Evolutionary conservation across 23 red algal genomes (phyloP), one percentile per base, ranked within the genome.

Genomic region (Chondrus crispus): DNA sequence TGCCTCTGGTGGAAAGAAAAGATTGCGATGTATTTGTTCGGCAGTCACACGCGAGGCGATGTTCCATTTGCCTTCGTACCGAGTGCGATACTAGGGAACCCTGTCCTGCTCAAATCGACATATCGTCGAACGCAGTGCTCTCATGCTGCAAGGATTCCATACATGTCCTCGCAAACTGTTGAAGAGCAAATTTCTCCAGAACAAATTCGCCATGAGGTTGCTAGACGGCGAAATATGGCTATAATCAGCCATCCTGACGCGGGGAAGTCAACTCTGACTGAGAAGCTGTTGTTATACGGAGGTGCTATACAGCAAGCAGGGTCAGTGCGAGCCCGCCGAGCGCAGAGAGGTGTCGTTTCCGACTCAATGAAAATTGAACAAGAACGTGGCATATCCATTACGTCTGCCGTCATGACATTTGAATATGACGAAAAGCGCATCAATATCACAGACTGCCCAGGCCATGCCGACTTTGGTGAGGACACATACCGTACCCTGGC

Each of bases 231-330:
- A 20, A 99, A 96, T 53, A 72, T 99, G 32, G 97, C 93, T 19
- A 96, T 99, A 63, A 93, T 95, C 74, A 88, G 91, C 20, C 96
- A 98, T 63, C 92, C 92, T 3, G 96, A 98, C 85, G 88, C 87
- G 37, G 94, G 94, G 22, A 96, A 96, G 88, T 92, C 87, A 24
- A 96, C 94, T 26, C 82, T 96, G 40, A 96, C 94, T 33, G 94
- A 96, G 62, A 90, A 91, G 76, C 94, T 96, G 1, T 73, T 96
- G 38, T 70, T 96, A 20, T 96, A 96, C 51, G 94, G 85, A 22
- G 94, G 94, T 30, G 94, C 94, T 69, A 96, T 96, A 52, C 86
- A 96, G 49, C 85, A 96, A 68, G 94, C 94, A 8, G 94, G 94
- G 43, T 53, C 94, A 13, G 94, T 96, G 30, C 94, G 94, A 16